Conservation (phyloP, 1,284 basidiomycete genomes). For the Ceratobasidium sp. region DNA sequence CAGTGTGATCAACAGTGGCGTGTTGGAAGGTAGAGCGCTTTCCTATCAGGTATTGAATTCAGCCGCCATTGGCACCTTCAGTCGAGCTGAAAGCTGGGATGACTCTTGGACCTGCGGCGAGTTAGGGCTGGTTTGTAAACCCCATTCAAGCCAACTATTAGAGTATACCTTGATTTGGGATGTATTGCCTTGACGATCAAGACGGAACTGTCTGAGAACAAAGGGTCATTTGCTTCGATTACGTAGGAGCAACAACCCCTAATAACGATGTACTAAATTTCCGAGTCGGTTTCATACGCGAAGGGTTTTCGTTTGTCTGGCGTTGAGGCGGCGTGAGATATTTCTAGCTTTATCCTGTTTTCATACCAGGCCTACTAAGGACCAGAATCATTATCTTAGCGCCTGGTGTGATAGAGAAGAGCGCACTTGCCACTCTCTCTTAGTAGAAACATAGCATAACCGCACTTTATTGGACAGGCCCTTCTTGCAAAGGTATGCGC, state of each 20-base stretch:
- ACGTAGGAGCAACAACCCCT: not conserved
- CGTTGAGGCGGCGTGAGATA: not conserved
- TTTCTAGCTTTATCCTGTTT: not conserved
- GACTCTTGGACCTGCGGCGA: not conserved
- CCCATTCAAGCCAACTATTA: not conserved
- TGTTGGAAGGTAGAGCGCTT: too few species aligned
- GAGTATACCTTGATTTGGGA: not conserved
- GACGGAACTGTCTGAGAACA: not conserved
- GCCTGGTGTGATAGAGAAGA: not conserved
- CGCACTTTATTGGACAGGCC: not conserved
- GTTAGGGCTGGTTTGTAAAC: not conserved
- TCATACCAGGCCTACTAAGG: not conserved
- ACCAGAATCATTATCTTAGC: not conserved
- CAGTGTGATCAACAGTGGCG: too few species aligned
- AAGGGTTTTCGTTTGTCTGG: not conserved
- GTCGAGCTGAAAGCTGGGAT: not conserved
- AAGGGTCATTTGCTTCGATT: not conserved
- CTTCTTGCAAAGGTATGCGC: not conserved
- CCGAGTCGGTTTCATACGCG: not conserved
- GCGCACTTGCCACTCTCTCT: not conserved
- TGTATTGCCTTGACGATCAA: conserved; percentile 5
- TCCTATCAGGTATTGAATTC: too few species aligned
- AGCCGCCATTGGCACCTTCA: not conserved
- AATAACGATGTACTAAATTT: not conserved
- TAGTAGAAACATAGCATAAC: not conserved